These are phyloP conservation scores for Ceratocystis ficicola DNA, from an alignment of 2,329 filamentous ascomycete species.

Conservation along the genomic window DNA sequence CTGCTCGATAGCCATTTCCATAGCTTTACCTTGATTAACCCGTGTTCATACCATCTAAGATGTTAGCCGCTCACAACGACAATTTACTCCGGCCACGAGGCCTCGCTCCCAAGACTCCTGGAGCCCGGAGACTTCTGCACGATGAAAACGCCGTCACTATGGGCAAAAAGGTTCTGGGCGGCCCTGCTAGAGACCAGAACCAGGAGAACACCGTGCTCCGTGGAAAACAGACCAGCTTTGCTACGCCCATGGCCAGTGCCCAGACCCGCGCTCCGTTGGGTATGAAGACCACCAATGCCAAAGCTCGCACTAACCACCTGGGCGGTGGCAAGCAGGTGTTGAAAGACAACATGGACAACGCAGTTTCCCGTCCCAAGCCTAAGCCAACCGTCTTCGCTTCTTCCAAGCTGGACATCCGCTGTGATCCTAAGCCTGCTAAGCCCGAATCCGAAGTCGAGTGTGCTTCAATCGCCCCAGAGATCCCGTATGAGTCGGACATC, in stretches of 20 bases:
- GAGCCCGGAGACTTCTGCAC: slow-evolving; percentile 57
- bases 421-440: slow-evolving; percentile 29
- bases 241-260: slow-evolving; percentile 25
- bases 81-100: slow-evolving; percentile 48
- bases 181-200: slow-evolving; percentile 12
- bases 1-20: background rate
- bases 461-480: slow-evolving; percentile 58
- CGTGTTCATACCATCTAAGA: slow-evolving; percentile 30
- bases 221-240: slow-evolving; percentile 18
- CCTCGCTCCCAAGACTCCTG: slow-evolving; percentile 63
- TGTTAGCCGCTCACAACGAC: slow-evolving; percentile 67
- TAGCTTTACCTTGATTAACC: too few species aligned
- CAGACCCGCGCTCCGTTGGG: slow-evolving; percentile 70
- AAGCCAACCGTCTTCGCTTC: slow-evolving; percentile 43
- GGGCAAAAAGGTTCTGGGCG: slow-evolving; percentile 20
- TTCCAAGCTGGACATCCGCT: slow-evolving; percentile 30
- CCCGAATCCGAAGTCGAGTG: slow-evolving; percentile 72
- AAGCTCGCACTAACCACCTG: slow-evolving; percentile 52
- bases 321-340: slow-evolving; percentile 45
- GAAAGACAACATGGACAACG: slow-evolving; percentile 47
- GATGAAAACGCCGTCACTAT: slow-evolving; percentile 59
- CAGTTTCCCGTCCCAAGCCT: slow-evolving; percentile 39
- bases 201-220: slow-evolving; percentile 19
- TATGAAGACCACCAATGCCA: slow-evolving; percentile 93
- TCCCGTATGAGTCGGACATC: slow-evolving; percentile 57